Evolutionary conservation across 768 basidiomycete genomes (phyloP), one percentile per base, ranked within the genome.

Genomic region (Lentinula edodes): DNA sequence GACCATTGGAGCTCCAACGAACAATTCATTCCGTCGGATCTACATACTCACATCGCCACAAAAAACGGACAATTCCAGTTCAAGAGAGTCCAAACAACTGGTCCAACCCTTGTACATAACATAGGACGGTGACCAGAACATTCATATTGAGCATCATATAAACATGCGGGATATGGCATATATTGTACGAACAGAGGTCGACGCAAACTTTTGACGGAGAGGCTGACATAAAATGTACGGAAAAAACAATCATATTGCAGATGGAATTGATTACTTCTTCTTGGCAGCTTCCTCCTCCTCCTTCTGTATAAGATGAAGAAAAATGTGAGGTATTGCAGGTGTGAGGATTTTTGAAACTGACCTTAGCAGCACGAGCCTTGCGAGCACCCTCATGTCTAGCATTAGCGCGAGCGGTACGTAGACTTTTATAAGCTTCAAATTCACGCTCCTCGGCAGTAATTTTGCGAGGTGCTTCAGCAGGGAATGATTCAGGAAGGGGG

Each of bases 281-380:
- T 94, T 93, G 73, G 82, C 85, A 61, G 90, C 91, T 73, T 94
- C 93, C 83, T 95, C 93, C 73, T 93, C 93, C 68, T 91, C 91
- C 73, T 89, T 91, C 91, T 92, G 70, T 62, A 68, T 52, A 57
- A 39, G 28, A 61, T 28, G 55, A 36, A 39, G 41, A 67, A 74
- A 4, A 70, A 69, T 58, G 32, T 54, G 42, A 59, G 46, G 51
- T 23, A 41, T 39, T 23, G 63, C 8, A 39, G 34, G 36, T 16
- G 50, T 38, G 3, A 16, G 42, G 38, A n/a, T n/a, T 43, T 41
- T 16, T 41, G 61, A 39, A 36, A 76, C 88, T 63, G 69, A 87
- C 91, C 90, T 95, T 94, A 70, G 87, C 86, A 66, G 87, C 86
- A 65, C 93, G 88, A 65, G 85, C 79, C 79, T 93, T 94, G 80